Evolutionary conservation across 2,329 filamentous ascomycete genomes (phyloP).

Genomic region (Chrysoporthe cubensis): DNA sequence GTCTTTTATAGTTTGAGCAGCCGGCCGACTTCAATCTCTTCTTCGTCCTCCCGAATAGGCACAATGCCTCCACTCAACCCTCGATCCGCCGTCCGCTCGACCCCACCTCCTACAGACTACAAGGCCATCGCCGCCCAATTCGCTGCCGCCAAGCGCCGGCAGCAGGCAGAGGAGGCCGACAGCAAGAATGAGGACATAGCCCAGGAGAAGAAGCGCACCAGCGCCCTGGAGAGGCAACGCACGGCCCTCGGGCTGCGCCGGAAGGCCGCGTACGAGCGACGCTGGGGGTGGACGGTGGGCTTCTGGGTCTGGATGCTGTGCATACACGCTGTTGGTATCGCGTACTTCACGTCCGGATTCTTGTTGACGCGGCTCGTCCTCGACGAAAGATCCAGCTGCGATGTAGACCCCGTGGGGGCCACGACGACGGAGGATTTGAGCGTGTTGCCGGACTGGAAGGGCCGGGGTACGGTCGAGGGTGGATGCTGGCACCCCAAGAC

Average conservation of each 20-base stretch:
- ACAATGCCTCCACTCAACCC: slow-evolving; percentile 37
- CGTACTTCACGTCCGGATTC: slow-evolving; percentile 94
- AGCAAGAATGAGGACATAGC: slow-evolving; percentile 30
- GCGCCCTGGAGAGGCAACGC: slow-evolving; percentile 49
- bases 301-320: slow-evolving; percentile 74
- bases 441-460: slow-evolving; percentile 47
- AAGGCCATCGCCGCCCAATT: slow-evolving; percentile 57
- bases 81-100: slow-evolving; percentile 30
- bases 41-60: slow-evolving; percentile 9
- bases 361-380: slow-evolving; percentile 84
- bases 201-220: slow-evolving; percentile 38
- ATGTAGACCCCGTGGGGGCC: slow-evolving; percentile 53
- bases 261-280: slow-evolving; percentile 54
- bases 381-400: slow-evolving; percentile 74
- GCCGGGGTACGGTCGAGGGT: slow-evolving; percentile 51
- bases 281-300: slow-evolving; percentile 62
- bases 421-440: slow-evolving; percentile 45
- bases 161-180: slow-evolving; percentile 47
- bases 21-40: background rate
- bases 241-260: slow-evolving; percentile 52
- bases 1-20: slow-evolving; percentile 21
- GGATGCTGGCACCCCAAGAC: slow-evolving; percentile 97
- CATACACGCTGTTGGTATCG: slow-evolving; percentile 80
- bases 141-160: slow-evolving; percentile 55
- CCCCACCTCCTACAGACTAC: slow-evolving; percentile 48